Evolutionary conservation across 257 asterid species (phyloP).

Genomic region (Cruciata laevipes): DNA sequence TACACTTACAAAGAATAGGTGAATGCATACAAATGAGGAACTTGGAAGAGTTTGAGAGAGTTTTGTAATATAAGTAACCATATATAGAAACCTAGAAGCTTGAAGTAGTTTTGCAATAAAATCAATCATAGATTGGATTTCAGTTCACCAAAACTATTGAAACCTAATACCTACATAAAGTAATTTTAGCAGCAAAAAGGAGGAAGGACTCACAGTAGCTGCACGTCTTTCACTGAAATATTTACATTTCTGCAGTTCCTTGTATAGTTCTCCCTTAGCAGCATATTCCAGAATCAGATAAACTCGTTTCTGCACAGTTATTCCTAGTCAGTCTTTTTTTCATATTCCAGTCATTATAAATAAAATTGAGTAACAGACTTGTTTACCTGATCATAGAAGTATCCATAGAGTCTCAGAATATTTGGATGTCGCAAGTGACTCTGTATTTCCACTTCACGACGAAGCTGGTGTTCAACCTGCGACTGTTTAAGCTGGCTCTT

Average conservation of each 20-base stretch:
- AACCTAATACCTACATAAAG: no score
- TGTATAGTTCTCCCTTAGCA: conserved; percentile 93
- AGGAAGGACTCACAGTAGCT: conserved; percentile 62
- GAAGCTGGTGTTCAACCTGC: conserved; percentile 94
- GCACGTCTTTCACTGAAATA: conserved; percentile 86
- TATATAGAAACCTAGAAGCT: neutral
- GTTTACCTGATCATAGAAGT: conserved; percentile 81
- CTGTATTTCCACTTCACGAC: conserved; percentile 95
- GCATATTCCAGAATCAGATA: conserved; percentile 87
- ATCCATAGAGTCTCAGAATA: conserved; percentile 85
- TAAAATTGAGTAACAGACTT: conserved; percentile 6
- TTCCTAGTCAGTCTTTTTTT: conserved; percentile 10
- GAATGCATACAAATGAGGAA: neutral
- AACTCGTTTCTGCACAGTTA: conserved; percentile 71
- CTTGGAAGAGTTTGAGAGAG: neutral
- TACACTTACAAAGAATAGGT: conserved; percentile 3
- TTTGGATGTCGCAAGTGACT: conserved; percentile 94
- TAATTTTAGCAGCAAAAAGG: no score
- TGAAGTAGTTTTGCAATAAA: no score
- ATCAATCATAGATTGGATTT: neutral
- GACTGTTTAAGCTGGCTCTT: conserved; percentile 87
- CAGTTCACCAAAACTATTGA: no score
- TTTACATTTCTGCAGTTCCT: conserved; percentile 74
- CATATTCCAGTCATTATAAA: neutral
- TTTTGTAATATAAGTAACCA: neutral